Evolutionary conservation across 2,329 filamentous ascomycete genomes (phyloP).

Genomic region (Epichloe brachyelytri): DNA sequence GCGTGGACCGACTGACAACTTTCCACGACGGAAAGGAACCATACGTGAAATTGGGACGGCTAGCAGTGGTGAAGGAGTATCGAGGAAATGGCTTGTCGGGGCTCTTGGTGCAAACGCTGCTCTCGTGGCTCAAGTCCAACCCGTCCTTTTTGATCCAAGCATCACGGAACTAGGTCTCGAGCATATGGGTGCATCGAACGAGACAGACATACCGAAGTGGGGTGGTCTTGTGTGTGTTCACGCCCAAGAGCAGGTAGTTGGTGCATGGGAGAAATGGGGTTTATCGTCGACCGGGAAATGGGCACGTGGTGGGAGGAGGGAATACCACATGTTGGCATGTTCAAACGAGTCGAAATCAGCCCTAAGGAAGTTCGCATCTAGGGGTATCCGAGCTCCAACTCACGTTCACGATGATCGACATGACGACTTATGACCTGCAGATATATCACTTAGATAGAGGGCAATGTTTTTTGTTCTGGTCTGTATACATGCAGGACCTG

Average conservation of each 20-base stretch:
- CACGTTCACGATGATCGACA: neutral
- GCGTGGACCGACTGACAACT: slow-evolving; percentile 31
- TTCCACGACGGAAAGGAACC: slow-evolving; percentile 52
- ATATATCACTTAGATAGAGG: neutral
- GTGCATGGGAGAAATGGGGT: slow-evolving; percentile 58
- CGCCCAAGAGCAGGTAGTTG: slow-evolving; percentile 55
- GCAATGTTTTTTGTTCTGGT: neutral
- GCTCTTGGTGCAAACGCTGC: slow-evolving; percentile 51
- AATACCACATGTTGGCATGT: slow-evolving; percentile 81
- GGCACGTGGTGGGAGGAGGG: slow-evolving; percentile 74
- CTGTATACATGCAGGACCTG: too few species aligned
- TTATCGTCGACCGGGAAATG: slow-evolving; percentile 58
- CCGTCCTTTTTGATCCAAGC: slow-evolving; percentile 40
- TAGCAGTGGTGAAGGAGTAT: slow-evolving; percentile 56
- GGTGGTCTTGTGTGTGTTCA: slow-evolving; percentile 66
- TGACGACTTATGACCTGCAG: neutral
- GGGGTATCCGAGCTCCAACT: neutral
- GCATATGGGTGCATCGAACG: slow-evolving; percentile 25
- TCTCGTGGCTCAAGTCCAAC: slow-evolving; percentile 55
- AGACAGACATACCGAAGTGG: slow-evolving; percentile 45
- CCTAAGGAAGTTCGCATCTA: slow-evolving; percentile 15
- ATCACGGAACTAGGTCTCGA: slow-evolving; percentile 31
- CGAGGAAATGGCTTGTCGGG: slow-evolving; percentile 52
- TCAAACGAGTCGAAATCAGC: slow-evolving; percentile 30
- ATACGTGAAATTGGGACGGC: slow-evolving; percentile 69